Conservation (phyloP, 768 basidiomycete species). For the Boletus sensibilis region DNA sequence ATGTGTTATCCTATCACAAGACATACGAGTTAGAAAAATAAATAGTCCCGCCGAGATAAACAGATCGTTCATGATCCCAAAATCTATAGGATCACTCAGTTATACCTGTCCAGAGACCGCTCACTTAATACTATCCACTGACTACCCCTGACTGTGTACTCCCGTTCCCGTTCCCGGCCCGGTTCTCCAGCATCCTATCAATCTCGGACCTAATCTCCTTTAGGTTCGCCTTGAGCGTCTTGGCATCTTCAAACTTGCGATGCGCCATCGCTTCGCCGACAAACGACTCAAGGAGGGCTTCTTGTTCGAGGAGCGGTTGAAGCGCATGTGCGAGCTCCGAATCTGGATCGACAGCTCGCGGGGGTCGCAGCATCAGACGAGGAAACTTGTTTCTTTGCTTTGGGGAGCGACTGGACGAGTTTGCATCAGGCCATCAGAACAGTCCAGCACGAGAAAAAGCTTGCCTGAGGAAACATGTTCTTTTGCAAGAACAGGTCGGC, state of each 20-base stretch:
- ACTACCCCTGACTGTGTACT: not conserved
- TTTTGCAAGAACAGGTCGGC: too few species aligned
- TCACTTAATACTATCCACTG: not conserved
- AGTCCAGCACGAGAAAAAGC: too few species aligned
- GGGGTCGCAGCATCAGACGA: conserved; percentile 17
- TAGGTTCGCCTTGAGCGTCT: conserved; percentile 75
- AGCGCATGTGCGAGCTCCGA: conserved; percentile 68
- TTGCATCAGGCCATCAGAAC: not conserved
- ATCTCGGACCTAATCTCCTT: conserved; percentile 86
- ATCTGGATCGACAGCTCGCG: conserved; percentile 60
- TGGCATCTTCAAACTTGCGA: conserved; percentile 94
- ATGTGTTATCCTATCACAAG: not conserved
- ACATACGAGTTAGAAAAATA: not conserved
- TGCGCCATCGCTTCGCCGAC: conserved; percentile 87
- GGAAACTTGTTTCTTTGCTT: conserved; percentile 37
- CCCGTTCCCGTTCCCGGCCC: conserved; percentile 17
- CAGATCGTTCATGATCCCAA: not conserved
- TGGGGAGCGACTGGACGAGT: conserved; percentile 44
- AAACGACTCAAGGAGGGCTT: conserved; percentile 85
- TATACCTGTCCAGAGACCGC: not conserved
- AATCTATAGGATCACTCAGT: not conserved
- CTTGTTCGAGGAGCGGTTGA: conserved; percentile 92
- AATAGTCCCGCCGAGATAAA: not conserved
- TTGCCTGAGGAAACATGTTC: too few species aligned
- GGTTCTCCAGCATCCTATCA: conserved; percentile 54